Percentiles rank a stretch among this genome's conserved stretches.
phyloP scores from a whole-genome alignment of 495 filamentous ascomycete genomes.

The Aspergillus sparsus region DNA sequence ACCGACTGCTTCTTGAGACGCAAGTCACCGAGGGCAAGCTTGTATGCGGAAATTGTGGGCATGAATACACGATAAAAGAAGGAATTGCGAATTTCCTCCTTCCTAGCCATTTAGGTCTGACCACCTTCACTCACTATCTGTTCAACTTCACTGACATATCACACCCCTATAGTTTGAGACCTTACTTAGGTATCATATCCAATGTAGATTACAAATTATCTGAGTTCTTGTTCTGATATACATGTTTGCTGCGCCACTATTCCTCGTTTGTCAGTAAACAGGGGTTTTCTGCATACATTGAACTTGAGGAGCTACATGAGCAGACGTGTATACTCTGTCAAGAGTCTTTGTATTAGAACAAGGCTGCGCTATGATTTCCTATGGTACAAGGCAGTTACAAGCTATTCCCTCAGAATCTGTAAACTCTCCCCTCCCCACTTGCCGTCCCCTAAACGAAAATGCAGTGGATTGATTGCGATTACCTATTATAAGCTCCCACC shows the following conservation, averaged over 20 bases:
- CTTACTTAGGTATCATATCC: not conserved
- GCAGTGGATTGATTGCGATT: slow-evolving; percentile 2
- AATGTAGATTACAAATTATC: no score
- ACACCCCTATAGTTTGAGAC: slow-evolving; percentile 5
- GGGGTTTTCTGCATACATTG: no score
- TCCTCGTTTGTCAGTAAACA: no score
- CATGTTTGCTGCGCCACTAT: no score
- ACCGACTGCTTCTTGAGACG: slow-evolving; percentile 84
- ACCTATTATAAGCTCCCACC: slow-evolving; percentile 5
- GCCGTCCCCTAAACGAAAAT: not conserved
- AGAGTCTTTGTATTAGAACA: slow-evolving; percentile 8
- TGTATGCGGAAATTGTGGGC: slow-evolving; percentile 86
- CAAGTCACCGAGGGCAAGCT: slow-evolving; percentile 83
- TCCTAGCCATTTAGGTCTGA: slow-evolving; percentile 81
- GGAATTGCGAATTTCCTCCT: slow-evolving; percentile 96
- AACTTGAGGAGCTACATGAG: no score
- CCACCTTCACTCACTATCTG: not conserved
- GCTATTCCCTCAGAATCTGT: slow-evolving; percentile 18
- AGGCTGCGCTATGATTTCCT: slow-evolving; percentile 6
- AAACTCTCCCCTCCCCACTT: slow-evolving; percentile 3
- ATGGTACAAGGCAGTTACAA: slow-evolving; percentile 23
- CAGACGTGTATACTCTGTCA: not conserved
- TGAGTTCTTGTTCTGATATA: no score
- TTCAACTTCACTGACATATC: slow-evolving; percentile 11
- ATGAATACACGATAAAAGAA: slow-evolving; percentile 90